Base-by-base conservation (phyloP, 257 asterid species). In the Buddleja alternifolia region DNA sequence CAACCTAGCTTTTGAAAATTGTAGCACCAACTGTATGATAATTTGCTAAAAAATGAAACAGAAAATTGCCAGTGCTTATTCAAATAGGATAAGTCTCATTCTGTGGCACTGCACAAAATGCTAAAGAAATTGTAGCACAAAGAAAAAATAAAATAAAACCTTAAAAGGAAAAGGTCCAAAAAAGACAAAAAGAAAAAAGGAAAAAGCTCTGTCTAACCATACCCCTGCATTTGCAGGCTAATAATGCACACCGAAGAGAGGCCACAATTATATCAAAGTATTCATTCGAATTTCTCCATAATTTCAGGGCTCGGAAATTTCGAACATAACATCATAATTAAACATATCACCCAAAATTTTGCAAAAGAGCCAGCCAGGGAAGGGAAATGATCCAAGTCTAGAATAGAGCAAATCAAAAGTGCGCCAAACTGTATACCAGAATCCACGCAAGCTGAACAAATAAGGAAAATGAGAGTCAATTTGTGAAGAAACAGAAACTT, bases 341-440 rank as follows among this genome's bases (percentile, higher is more conserved):
- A 64, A 73, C 19, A 25, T 53, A 52, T 75, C 54, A 12, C 37
- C 37, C 39, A 25, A 64, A 64, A 42, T 41, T 37, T 61, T 9
- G 66, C 45, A 8, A 47, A 32, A 21, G 51, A 36, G 65, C 20
- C 68, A 19, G 69, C 20, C n/a, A n/a, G n/a, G n/a, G 47, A 66
- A 15, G 11, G 12, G 17, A 60, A 20, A 51, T 8, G 60, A 23
- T 54, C 66, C 67, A 9, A 19, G 74, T 71, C 32, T 21, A 60
- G 75, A 55, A 61, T 11, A 4, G 17, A 25, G 67, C 16, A 69
- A 36, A 61, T 90, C 91, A 90, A 72, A 90, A 93, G 90, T 93
- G 96, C 10, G 85, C 87, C 89, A 90, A 86, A 80, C 99, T 93
- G 97, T 90, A 93, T 72, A 85, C 96, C 60, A 90, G 75, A 76